Base-by-base conservation (phyloP, 225 moss, liverwort and hornwort genomes). In the Bryoerythrophyllum caledonicum region DNA sequence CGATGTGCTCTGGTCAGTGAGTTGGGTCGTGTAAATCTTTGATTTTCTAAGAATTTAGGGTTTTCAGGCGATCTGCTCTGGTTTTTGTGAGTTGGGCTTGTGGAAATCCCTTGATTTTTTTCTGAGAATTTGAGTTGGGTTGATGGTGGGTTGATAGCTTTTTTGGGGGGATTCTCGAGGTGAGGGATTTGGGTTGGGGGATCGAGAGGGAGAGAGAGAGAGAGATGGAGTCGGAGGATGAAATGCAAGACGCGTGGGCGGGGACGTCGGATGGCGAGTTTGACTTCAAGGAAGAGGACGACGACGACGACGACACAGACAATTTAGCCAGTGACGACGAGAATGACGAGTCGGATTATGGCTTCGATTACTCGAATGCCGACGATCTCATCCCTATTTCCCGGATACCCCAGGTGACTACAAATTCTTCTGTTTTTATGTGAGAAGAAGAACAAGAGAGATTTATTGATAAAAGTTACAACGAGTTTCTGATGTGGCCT, bases 211-310 rank as follows among this genome's bases (percentile, higher is more conserved):
- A 11, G 72, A 51, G 71, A 70, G 44, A 38, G 72, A 38, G 65
- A 70, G 65, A 17, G 46, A 90, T 90, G 90, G 90, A 88, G 76
- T 90, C 88, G 14, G 90, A 90, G 70, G 90, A 90, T 73, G 90
- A 90, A 74, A 90, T 90, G 90, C 88, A 77, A 65, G 90, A 90
- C 76, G 90, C 88, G 10, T 90, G 85, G 83, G 85, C 81, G 48
- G 90, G 90, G 57, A 90, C 90, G 54, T 90, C 90, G 30, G 90
- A 90, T 78, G 90, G 90, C 56, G 90, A 90, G 67, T 90, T 88
- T 53, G 87, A 87, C 67, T 85, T 74, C 76, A 87, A 77, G 58
- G 77, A 81, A 38, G 86, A 86, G 67, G 87, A 83, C 28, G 90
- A 90, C 8, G 85, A 85, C 2, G 90, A 90, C 53, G 85, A 85